phyloP scores from a whole-genome alignment of 2,329 filamentous ascomycete species.

The Pyrenophora graminea region DNA sequence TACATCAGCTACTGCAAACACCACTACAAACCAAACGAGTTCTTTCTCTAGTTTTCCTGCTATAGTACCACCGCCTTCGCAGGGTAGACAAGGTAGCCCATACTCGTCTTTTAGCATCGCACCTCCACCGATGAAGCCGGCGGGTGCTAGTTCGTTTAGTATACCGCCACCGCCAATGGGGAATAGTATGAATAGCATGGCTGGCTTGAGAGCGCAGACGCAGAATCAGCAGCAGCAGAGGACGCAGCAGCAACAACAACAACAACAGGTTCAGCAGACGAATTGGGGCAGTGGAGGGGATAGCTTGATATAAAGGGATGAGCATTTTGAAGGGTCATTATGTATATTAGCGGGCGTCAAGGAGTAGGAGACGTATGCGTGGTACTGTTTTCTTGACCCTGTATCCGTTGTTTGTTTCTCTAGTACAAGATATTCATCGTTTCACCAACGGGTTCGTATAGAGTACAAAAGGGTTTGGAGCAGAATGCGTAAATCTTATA shows the following conservation, averaged over 20 bases:
- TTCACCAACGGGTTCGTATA: no score
- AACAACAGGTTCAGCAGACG: conserved; percentile 19
- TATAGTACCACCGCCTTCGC: conserved; percentile 55
- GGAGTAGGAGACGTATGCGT: no score
- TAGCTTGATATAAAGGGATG: conserved; percentile 32
- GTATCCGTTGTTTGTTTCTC: no score
- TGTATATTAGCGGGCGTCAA: conserved; percentile 1
- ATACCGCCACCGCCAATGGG: conserved; percentile 35
- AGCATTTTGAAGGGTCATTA: not conserved
- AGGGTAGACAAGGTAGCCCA: conserved; percentile 30
- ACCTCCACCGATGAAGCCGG: conserved; percentile 39
- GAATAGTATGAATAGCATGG: conserved; percentile 27
- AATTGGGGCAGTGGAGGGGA: conserved; percentile 33
- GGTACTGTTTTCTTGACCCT: no score
- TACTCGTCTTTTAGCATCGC: conserved; percentile 46
- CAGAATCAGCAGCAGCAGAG: conserved; percentile 24
- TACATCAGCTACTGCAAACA: conserved; percentile 12
- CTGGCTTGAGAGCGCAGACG: conserved; percentile 30
- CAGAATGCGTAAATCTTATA: no score
- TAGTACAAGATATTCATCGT: no score
- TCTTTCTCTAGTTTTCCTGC: conserved; percentile 52
- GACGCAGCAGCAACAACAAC: conserved; percentile 22
- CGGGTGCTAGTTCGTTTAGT: conserved; percentile 24
- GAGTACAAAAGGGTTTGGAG: no score
- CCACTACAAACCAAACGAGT: conserved; percentile 9